Evolutionary conservation across 202 grass and related monocot species (phyloP).

Genomic region (Dendrocalamus latiflorus): DNA sequence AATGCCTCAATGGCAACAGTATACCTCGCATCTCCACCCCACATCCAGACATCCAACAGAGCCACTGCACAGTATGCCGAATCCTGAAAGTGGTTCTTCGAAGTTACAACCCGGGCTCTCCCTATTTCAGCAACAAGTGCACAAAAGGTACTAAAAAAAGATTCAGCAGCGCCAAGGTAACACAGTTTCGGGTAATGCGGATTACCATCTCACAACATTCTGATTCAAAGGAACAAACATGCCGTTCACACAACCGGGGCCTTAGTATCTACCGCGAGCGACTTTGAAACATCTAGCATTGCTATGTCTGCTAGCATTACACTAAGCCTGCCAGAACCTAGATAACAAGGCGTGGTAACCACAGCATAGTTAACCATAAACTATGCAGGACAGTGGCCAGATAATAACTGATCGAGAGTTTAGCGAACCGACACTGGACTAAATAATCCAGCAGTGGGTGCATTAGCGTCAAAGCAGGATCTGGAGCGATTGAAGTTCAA

Average conservation of each 20-base stretch:
- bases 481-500: neutral
- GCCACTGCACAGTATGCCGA: neutral
- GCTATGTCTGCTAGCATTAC: slow-evolving; percentile 1
- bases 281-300: neutral
- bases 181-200: neutral
- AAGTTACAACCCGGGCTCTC: neutral
- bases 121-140: neutral
- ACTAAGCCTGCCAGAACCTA: neutral
- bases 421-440: neutral
- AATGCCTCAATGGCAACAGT: neutral
- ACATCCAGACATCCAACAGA: neutral
- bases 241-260: neutral
- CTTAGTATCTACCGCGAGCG: neutral
- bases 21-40: neutral
- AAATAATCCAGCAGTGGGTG: neutral
- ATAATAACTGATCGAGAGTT: neutral
- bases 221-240: slow-evolving; percentile 9
- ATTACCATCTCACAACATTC: neutral
- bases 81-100: neutral
- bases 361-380: slow-evolving; percentile 9
- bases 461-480: neutral
- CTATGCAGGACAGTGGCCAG: neutral
- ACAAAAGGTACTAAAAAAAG: neutral
- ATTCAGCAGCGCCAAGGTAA: neutral
- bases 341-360: neutral